Base-by-base conservation (phyloP, 345 rosid species). In the Atalantia buxifolia region DNA sequence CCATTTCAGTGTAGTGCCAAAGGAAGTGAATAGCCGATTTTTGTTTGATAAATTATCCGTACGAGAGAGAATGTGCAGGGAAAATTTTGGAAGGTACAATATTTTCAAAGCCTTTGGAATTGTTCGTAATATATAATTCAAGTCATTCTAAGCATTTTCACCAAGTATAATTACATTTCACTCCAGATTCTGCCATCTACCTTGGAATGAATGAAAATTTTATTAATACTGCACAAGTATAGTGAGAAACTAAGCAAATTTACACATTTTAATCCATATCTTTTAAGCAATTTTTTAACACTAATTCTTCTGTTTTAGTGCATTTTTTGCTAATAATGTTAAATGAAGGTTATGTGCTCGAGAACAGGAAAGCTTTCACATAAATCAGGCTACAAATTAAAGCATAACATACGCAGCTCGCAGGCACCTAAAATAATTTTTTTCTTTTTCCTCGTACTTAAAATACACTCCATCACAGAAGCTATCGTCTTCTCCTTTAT, bases 401-500 rank as follows among this genome's bases (percentile, higher is more conserved):
- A 42, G 18, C 55, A 30, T 25, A 27, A 21, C 53, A 75, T 63
- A 7, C 13, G 45, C 12, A 40, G 13, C 45, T 40, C 48, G 28
- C 61, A 27, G 48, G 33, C 63, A 28, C 68, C 62, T 24, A 64
- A 22, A 28, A 22, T 40, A 24, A 6, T 35, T 31, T 6, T 45
- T 0, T 2, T 10, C 4, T 0, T 10, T 42, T 42, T 42, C 50
- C 50, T 10, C 0, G 4, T 45, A 12, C 50, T 45, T 45, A 3
- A 45, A 45, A 13, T 45, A 13, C 50, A 45, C 18, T 45, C 5
- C 50, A 45, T 45, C 50, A 45, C 18, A 45, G 50, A 45, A 45
- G 50, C 50, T 40, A 40, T 40, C n/a, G 22, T 10, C 6, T 2
- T 57, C 66, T 81, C 77, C 79, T 70, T 78, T 63, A 35, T 74